A percentile compares a stretch with the other conserved stretches of the same genome.
These are phyloP conservation scores for Thraustochytrium striatum DNA, from an alignment of 352 stramenopile species.

Conservation along the genomic window DNA sequence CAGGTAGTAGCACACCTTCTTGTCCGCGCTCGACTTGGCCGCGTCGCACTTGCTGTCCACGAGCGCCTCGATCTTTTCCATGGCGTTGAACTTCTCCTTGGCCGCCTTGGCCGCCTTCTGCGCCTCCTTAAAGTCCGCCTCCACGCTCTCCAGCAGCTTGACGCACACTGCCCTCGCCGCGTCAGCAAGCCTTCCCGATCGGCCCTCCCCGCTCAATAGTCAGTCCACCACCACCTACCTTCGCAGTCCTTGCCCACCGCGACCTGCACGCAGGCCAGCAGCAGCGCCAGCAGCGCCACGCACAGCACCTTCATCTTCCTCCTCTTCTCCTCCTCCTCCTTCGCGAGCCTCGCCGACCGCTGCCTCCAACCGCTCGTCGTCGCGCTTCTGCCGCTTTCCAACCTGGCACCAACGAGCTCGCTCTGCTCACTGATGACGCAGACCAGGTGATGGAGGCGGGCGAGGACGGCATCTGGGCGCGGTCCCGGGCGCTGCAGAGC, in stretches of 20 bases:
- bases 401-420: no score
- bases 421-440: no score
- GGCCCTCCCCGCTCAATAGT: not conserved
- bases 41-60: slow-evolving; percentile 15
- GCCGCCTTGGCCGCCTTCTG: slow-evolving; percentile 78
- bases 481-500: no score
- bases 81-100: slow-evolving; percentile 68
- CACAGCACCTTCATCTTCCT: no score
- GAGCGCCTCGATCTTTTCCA: slow-evolving; percentile 31
- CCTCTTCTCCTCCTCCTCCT: no score
- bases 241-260: slow-evolving; percentile 76
- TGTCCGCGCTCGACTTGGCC: slow-evolving; percentile 6
- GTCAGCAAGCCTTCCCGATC: not conserved
- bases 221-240: slow-evolving; percentile 60
- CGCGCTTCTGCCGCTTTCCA: not conserved
- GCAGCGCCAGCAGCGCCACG: not conserved
- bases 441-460: no score
- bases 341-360: not conserved
- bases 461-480: no score
- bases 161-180: slow-evolving; percentile 70
- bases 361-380: not conserved
- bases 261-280: not conserved
- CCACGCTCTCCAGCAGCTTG: slow-evolving; percentile 80
- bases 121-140: slow-evolving; percentile 70
- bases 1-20: slow-evolving; percentile 80